Evolutionary conservation across 164 flowering plant species (phyloP), one percentile per base, ranked within the genome.

Genomic region (Kalanchoe fedtschenkoi): DNA sequence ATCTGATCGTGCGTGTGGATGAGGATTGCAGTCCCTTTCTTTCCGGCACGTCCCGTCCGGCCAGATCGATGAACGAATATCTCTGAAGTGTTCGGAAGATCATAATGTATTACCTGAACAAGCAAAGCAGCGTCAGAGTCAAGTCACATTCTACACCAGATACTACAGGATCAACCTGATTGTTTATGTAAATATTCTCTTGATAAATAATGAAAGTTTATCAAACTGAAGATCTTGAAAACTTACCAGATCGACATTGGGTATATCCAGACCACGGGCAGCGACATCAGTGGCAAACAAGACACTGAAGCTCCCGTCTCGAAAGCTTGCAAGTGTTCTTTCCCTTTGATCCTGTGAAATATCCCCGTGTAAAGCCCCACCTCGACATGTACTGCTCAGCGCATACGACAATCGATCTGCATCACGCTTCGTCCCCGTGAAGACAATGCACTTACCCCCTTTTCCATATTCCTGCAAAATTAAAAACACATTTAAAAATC

Each of bases 41-140:
- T 92, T 58, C 98, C 98, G 58, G 98, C 98, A 67, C 98, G 98
- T 13, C 98, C 98, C 44, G 98, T 92, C 59, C 98, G 81, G 22
- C 98, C 98, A 63, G 96, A 84, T 34, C 98, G 82, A 77, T 92
- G 98, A 68, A 92, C 95, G 78, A 91, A 91, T 26, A 83, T 83
- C 71, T 91, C 96, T 28, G 96, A 80, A 19, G 76, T 62, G 75
- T 62, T 83, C 53, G 95, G 98, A 70, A 86, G 78, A 71, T 89
- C 98, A 70, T 77, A 92, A 75, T 91, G 96, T 60, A 92, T 76
- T 21, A 89, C 73, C 96, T 91, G 71, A 30, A 21, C 57, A 65
- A 24, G 62, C 57, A 33, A 60, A 29, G 58, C 39, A 38, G 38
- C 51, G 54, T 8, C 2, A 26, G 32, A 51, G 21, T 24, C 4